Base-by-base conservation (phyloP, 192 early-diverging fungal species). In the Bifiguratus adelaidae region DNA sequence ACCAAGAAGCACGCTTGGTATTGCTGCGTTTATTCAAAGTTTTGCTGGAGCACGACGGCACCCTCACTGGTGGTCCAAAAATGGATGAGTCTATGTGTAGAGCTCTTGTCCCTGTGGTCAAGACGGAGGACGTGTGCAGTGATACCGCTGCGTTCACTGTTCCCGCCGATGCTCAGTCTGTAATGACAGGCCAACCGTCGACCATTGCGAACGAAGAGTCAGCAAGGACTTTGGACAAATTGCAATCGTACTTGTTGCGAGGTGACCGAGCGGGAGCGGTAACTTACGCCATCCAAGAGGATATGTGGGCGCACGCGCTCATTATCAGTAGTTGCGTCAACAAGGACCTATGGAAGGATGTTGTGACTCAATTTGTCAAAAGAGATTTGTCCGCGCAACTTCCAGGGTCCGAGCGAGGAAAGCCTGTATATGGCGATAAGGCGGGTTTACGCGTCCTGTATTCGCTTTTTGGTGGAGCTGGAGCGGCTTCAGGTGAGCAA, bases 231-330 rank as follows among this genome's bases (percentile, higher is more conserved):
- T 18, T 65, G 5, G 81, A 82, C 30, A 71, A 66, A 5, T 71
- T 92, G 13, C 73, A 81, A 47, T 47, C 70, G 0, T 54, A 68
- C 2, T 67, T 96, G 9, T 50, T 81, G 12, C 60, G 72, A 33
- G 69, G 81, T 33, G 68, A 84, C 60, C 63, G 74, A 51, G 41
- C 69, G n/a, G 59, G 56, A 22, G 74, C 84, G 47, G 59, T 76
- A 57, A 58, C 57, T 21, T 56, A 63, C 24, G 60, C 64, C 3
- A 62, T 73, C 29, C 47, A 56, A 52, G 48, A 59, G 38, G 46
- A 67, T 35, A 43, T 92, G 30, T 99, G 95, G 95, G 61, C 82
- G 1, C 88, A 95, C 61, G 95, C 92, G 4, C 71, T 96, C 16
- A 76, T 95, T 7, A 82, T 99, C 58, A 80, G 84, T 25, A 92